Base-by-base conservation (phyloP, 306 rosid species). In the Cicer chorassanicum region DNA sequence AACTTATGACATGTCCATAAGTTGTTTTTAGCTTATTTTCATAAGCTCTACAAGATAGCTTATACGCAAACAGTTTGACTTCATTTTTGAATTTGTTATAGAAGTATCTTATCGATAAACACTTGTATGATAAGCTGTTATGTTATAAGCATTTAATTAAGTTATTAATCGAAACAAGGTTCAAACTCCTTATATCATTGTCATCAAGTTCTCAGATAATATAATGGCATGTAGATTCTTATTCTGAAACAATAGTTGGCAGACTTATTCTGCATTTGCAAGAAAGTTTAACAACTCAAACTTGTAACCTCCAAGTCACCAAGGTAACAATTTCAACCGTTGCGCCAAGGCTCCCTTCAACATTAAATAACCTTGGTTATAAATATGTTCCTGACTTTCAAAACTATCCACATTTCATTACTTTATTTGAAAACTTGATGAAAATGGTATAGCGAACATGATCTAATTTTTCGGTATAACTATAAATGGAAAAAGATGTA, bases 161-260 rank as follows among this genome's bases (percentile, higher is more conserved):
- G 34, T 24, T 24, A 24, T 24, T 24, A 2, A 24, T 24, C 34
- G 0, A 24, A 24, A 24, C 34, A 24, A 2, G 4, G 34, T 24
- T 24, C 34, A 24, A 24, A 24, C 36, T 61, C 11, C 6, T n/a
- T 61, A 36, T n/a, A 36, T 36, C 15, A 61, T 21, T 57, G 64
- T 24, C 19, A 61, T 36, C 45, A 61, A 60, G 66, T 34, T 34
- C 66, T 61, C 66, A 36, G 36, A 13, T 36, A 19, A 61, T 12
- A 61, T 36, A 36, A 61, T 61, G 65, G 8, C 42, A 6, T 59
- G 39, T 29, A 5, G n/a, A 61, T 61, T n/a, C 15, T 11, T 29
- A 59, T 59, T 11, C 7, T 51, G 57, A 51, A 51, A n/a, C 24
- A 14, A 51, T 15, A 14, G 24, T 6, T 6, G 9, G 57, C 57